Base-by-base conservation (phyloP, 2,329 filamentous ascomycete genomes). In the Calonectria ilicicola region DNA sequence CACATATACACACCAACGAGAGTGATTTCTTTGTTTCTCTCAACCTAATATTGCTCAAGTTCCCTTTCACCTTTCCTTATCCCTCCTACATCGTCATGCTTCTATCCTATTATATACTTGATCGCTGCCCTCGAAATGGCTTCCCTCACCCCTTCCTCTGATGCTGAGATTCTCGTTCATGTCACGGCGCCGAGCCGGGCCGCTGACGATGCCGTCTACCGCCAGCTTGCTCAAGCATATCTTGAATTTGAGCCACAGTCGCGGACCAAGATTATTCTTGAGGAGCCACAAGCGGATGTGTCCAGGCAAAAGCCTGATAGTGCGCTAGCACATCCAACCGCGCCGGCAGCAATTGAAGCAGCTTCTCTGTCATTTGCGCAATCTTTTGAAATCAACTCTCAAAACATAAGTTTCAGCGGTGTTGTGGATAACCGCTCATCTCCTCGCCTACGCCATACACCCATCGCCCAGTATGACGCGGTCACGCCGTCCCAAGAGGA, bases 151-250 rank as follows among this genome's bases (percentile, higher is more conserved):
- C 51, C 71, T 58, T 73, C 69, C 51, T 71, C 73, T 21, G 82
- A 87, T 71, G 83, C 86, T 65, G 89, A 91, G 81, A 89, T 91
- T 53, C 84, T 91, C 53, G 86, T 91, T 64, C 90, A 91, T 79
- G 85, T 90, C 68, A 81, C 87, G 14, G 90, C 89, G 35, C 87
- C 89, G 8, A 87, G 87, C 76, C 85, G 80, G 46, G 82, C 84
- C 26, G 76, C 78, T 14, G 87, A 91, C 75, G 89, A 91, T 81
- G 81, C 77, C 21, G 76, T 77, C 17, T 91, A 91, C 74, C 83
- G 89, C 40, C 80, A 83, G n/a, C 82, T 90, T 26, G 88, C 89
- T 5, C 77, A 83, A 26, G 86, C 88, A 2, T 91, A 91, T 74
- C 80, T 89, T n/a, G 79, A 84, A 47, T 91, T 90, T 69, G 75